phyloP scores from a whole-genome alignment of 2,329 filamentous ascomycete genomes.

The Anisogramma anomala region DNA sequence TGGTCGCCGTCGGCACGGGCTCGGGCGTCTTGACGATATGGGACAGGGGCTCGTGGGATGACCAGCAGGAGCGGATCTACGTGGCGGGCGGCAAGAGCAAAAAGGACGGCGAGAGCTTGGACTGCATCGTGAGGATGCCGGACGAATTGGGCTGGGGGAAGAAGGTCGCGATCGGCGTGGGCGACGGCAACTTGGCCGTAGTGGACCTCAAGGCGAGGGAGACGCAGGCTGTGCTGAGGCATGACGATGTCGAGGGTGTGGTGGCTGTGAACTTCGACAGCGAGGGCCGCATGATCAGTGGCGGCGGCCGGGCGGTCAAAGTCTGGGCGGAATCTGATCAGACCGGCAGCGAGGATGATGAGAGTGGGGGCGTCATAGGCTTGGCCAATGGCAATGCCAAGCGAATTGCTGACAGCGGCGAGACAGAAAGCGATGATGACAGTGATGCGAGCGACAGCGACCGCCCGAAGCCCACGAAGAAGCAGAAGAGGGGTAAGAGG shows the following conservation, averaged over 20 bases:
- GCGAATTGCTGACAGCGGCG: conserved; percentile 35
- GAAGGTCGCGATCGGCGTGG: conserved; percentile 67
- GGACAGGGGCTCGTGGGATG: conserved; percentile 91
- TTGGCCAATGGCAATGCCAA: conserved; percentile 31
- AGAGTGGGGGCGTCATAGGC: conserved; percentile 33
- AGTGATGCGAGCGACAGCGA: conserved; percentile 38
- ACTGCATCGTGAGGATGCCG: conserved; percentile 63
- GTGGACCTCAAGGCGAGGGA: conserved; percentile 65
- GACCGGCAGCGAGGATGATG: conserved; percentile 35
- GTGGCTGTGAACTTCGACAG: conserved; percentile 75
- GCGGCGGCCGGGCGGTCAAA: conserved; percentile 75
- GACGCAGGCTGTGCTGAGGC: conserved; percentile 55
- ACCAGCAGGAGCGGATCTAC: conserved; percentile 80
- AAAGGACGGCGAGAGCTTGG: conserved; percentile 62
- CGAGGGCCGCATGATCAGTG: conserved; percentile 75
- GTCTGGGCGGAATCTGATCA: conserved; percentile 69
- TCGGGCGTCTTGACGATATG: conserved; percentile 81
- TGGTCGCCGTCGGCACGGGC: conserved; percentile 64
- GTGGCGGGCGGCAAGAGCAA: conserved; percentile 48
- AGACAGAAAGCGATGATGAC: conserved; percentile 29
- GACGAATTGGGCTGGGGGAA: conserved; percentile 56
- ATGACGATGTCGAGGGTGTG: conserved; percentile 82
- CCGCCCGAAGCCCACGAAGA: conserved; percentile 23
- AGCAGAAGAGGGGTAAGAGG: conserved; percentile 34
- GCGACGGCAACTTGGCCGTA: conserved; percentile 68